Evolutionary conservation across 2,329 filamentous ascomycete species (phyloP), one percentile per base, ranked within the genome.

Genomic region (Calcarisporium arbuscula): DNA sequence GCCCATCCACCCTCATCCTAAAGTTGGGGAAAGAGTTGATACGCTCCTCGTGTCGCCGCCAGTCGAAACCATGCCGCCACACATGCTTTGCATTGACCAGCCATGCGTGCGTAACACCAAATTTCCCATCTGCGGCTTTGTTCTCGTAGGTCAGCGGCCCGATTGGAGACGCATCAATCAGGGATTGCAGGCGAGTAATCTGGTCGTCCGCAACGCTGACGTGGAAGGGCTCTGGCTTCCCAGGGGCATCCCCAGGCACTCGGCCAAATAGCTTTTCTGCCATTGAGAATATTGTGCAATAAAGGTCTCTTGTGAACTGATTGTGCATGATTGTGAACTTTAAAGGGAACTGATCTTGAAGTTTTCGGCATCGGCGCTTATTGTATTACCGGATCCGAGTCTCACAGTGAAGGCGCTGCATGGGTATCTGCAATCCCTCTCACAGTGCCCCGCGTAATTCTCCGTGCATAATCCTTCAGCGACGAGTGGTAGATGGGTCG

Each of bases 21-120:
- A 64, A 74, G 47, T 72, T 67, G 1, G 67, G 67, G 32, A 68
- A 63, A 5, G 54, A 57, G 50, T 74, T 74, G 50, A 74, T 64
- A 4, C 30, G 30, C 4, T 37, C 33, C 21, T 54, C 44, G 11
- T 48, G 47, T 25, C 51, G 48, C 10, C 61, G 65, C 71, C 69
- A 74, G 47, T 70, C 57, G 47, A 66, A 72, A 1, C 45, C 55
- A 26, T 39, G 47, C 69, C 68, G 47, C 69, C 68, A 73, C 19
- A 57, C 51, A 5, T 58, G 49, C 31, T 60, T 61, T 25, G 62
- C 62, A 1, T 52, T 34, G 0, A 44, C 38, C 17, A 76, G 53
- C 70, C 68, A 76, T 21, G 68, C 58, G 3, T 59, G 56, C 23
- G 38, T 43, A 18, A 72, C 54, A 4, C 70, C 71, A 44, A 61